phyloP scores from a whole-genome alignment of 495 filamentous ascomycete genomes.

The Penicillium coffeae region DNA sequence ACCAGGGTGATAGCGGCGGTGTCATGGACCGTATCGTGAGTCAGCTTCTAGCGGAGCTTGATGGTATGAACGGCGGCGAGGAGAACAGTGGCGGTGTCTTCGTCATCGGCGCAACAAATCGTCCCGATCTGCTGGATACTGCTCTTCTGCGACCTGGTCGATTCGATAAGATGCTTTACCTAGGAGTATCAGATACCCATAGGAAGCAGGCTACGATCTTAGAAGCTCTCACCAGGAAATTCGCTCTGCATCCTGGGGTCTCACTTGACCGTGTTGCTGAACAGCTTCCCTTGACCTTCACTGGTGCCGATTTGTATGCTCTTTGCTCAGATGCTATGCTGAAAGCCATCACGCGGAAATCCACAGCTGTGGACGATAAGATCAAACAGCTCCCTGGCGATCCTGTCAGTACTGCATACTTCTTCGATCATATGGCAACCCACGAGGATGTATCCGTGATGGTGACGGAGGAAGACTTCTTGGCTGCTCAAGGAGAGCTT shows the following conservation, averaged over 20 bases:
- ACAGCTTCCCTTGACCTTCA: slow-evolving; percentile 88
- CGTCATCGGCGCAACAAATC: slow-evolving; percentile 94
- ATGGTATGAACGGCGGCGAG: slow-evolving; percentile 93
- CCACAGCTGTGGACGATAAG: slow-evolving; percentile 78
- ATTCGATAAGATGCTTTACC: slow-evolving; percentile 98
- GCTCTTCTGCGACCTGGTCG: slow-evolving; percentile 86
- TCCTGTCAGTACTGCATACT: slow-evolving; percentile 80
- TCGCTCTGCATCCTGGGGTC: slow-evolving; percentile 71
- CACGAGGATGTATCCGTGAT: slow-evolving; percentile 78
- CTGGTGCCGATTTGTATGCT: slow-evolving; percentile 94
- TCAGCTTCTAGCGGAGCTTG: slow-evolving; percentile 90
- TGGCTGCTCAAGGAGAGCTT: slow-evolving; percentile 73
- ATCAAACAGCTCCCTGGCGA: slow-evolving; percentile 55
- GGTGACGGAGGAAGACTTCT: slow-evolving; percentile 85
- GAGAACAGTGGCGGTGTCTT: slow-evolving; percentile 88
- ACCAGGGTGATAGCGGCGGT: slow-evolving; percentile 95
- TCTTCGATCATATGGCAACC: slow-evolving; percentile 87
- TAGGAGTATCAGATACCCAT: slow-evolving; percentile 94
- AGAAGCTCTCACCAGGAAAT: slow-evolving; percentile 92
- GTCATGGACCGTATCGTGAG: slow-evolving; percentile 99
- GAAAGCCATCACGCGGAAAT: slow-evolving; percentile 92
- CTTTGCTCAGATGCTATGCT: slow-evolving; percentile 98
- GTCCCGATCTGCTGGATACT: slow-evolving; percentile 89
- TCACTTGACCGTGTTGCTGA: slow-evolving; percentile 73
- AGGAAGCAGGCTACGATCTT: slow-evolving; percentile 93